Base-by-base conservation (phyloP, 2,329 filamentous ascomycete species). In the Aspergillus floridensis region DNA sequence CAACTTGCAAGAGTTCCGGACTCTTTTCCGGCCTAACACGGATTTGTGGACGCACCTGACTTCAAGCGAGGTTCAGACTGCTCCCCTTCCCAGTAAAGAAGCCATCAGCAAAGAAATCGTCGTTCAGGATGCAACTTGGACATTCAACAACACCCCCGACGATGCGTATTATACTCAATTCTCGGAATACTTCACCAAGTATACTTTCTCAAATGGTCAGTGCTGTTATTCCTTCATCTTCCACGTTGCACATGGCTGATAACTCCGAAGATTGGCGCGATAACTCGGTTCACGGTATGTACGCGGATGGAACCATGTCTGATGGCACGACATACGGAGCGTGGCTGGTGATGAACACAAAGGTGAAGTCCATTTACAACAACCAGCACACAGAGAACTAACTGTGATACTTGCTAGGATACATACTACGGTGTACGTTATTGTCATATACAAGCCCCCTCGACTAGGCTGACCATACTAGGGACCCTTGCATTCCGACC, bases 121-220 rank as follows among this genome's bases (percentile, higher is more conserved):
- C 2, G 85, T 88, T 4, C 86, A 88, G 68, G 86, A 88, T 70
- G 85, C 86, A 4, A 87, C 86, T 0, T 88, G 84, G 84, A 82
- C 84, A 50, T 69, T 88, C 14, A 82, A 82, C 26, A 82, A 82
- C 50, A 81, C 81, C 0, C 80, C 81, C 0, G 67, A 81, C 16
- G 82, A 86, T 66, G 75, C 81, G 0, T 88, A 88, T 65, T 82
- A 85, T 0, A 70, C 80, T 41, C 74, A 84, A 49, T 80, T 83
- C 58, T 78, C 82, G 1, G 82, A 87, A 49, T 88, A 87, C 70
- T 88, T 87, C 66, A 88, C 86, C 22, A 88, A 88, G 68, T 88
- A 88, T 65, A 87, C 82, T 0, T 87, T 88, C 59, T 77, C 80
- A 4, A 83, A 84, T 59, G 78, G 77, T 71, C 11, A 35, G 5